Conservation (phyloP, 148 eudicot species). For the Silene conica region DNA sequence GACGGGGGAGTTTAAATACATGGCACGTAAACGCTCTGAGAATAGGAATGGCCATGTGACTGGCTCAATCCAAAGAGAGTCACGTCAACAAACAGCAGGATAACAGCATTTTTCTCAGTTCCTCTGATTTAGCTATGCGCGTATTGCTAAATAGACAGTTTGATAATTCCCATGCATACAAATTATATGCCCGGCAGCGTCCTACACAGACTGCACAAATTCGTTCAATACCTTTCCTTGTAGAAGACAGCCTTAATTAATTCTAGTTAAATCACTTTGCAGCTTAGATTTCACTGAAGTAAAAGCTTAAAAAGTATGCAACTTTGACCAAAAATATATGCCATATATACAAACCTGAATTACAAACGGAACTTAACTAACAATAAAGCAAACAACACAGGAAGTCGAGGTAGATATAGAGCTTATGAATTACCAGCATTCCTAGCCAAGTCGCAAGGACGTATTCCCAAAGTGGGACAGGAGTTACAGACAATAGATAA, state of each 20-base stretch:
- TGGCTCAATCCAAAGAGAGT: too few species aligned
- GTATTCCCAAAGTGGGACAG: slow-evolving; percentile 76
- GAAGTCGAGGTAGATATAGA: slow-evolving; percentile 5
- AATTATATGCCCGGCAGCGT: background rate
- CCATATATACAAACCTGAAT: background rate
- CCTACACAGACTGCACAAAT: background rate
- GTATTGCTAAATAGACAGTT: background rate
- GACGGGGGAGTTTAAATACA: too few species aligned
- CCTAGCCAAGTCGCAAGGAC: slow-evolving; percentile 93
- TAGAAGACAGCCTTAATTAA: too few species aligned
- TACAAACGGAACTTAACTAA: background rate
- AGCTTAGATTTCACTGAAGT: background rate
- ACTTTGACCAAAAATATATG: background rate
- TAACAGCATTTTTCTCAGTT: background rate
- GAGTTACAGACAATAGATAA: slow-evolving; percentile 90
- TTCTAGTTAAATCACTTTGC: background rate
- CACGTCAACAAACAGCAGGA: too few species aligned
- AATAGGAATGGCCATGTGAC: too few species aligned
- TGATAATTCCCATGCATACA: background rate
- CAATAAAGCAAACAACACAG: slow-evolving; percentile 1
- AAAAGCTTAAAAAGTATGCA: background rate
- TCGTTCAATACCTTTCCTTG: background rate
- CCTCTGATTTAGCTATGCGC: background rate
- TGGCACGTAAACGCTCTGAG: too few species aligned
- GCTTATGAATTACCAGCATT: slow-evolving; percentile 67